A percentile compares a stretch with the other conserved stretches of the same genome.
Evolutionary conservation across 306 rosid species (phyloP).

Genomic region (Quercus dentata): DNA sequence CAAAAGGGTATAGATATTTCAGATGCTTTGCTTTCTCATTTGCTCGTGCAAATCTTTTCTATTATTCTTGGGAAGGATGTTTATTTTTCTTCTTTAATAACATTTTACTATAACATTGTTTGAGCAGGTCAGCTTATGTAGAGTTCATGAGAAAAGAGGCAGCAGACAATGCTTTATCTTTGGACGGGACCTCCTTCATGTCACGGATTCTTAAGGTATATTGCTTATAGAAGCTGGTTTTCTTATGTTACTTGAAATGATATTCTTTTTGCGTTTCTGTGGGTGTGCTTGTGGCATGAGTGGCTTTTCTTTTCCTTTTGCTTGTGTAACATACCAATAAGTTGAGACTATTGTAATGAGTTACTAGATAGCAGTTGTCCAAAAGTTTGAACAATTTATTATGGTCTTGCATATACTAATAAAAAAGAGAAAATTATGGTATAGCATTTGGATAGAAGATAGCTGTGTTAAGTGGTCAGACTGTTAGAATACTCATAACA

Average conservation of each 20-base stretch:
- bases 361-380: not conserved
- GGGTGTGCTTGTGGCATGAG: not conserved
- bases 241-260: not conserved
- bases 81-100: not conserved
- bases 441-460: no score
- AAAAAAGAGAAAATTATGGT: no score
- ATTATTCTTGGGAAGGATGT: not conserved
- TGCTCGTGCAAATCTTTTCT: not conserved
- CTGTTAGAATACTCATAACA: no score
- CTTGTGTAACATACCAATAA: no score
- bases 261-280: not conserved
- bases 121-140: constrained; percentile 86
- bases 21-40: constrained; percentile 13
- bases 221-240: not conserved
- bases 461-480: no score
- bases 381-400: not conserved
- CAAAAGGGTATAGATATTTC: constrained; percentile 67
- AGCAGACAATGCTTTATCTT: constrained; percentile 81
- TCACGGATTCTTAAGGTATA: constrained; percentile 98
- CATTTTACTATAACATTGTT: constrained; percentile 19
- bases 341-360: not conserved
- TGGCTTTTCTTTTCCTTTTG: not conserved
- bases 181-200: constrained; percentile 92
- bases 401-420: not conserved
- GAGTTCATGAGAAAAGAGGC: constrained; percentile 94